Percentiles rank a stretch among this genome's conserved stretches.
Evolutionary conservation across 1,139 yeast species (phyloP).

Genomic region (Scheffersomyces titani): DNA sequence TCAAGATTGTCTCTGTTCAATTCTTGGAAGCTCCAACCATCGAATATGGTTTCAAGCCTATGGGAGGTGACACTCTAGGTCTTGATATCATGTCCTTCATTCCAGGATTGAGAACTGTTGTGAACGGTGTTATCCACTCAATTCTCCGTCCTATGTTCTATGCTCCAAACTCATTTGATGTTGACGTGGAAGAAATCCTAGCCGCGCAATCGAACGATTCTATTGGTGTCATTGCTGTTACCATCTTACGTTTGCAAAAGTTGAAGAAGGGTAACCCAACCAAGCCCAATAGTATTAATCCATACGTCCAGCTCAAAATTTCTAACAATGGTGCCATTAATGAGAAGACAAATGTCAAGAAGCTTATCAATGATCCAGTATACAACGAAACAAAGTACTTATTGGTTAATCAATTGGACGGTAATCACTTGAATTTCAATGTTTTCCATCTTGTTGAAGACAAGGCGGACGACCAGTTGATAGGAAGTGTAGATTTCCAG

Average conservation of each 20-base stretch:
- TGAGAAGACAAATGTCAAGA: constrained; percentile 58
- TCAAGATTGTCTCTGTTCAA: constrained; percentile 67
- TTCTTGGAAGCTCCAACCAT: constrained; percentile 76
- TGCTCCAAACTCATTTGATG: constrained; percentile 79
- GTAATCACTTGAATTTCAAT: constrained; percentile 53
- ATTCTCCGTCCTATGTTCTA: constrained; percentile 74
- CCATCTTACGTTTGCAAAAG: constrained; percentile 53
- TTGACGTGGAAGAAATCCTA: constrained; percentile 71
- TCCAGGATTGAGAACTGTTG: constrained; percentile 78
- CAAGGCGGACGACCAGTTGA: constrained; percentile 54
- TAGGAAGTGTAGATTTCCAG: constrained; percentile 60
- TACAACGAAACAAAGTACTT: constrained; percentile 68
- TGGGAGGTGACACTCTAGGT: constrained; percentile 84
- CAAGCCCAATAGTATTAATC: constrained; percentile 53
- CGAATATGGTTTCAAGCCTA: constrained; percentile 81
- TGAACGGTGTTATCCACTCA: constrained; percentile 66
- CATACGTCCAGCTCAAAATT: constrained; percentile 54
- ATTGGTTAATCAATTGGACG: constrained; percentile 58
- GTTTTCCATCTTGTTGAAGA: constrained; percentile 54
- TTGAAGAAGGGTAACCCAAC: constrained; percentile 45
- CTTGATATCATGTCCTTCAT: constrained; percentile 79
- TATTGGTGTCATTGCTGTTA: constrained; percentile 66
- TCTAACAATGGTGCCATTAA: constrained; percentile 45
- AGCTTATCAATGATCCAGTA: constrained; percentile 54
- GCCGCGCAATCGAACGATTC: constrained; percentile 65